Evolutionary conservation across 805 yeast genomes (phyloP).

Genomic region (Pichia occidentalis): DNA sequence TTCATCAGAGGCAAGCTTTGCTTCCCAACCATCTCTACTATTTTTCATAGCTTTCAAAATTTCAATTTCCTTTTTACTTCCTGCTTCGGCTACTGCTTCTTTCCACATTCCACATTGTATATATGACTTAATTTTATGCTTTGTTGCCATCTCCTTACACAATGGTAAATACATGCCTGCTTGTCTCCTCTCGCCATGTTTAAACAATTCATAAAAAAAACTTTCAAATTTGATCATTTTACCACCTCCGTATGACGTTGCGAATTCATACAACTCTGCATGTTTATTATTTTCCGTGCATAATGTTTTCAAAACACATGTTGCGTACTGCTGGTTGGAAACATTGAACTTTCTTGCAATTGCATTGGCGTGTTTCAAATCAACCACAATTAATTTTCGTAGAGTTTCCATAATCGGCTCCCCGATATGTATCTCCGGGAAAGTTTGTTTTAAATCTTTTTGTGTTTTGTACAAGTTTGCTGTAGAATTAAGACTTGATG

Average conservation of each 20-base stretch:
- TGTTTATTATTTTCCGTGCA: slow-evolving; percentile 48
- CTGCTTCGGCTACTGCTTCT: slow-evolving; percentile 12
- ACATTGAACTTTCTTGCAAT: slow-evolving; percentile 49
- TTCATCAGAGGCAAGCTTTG: slow-evolving; percentile 14
- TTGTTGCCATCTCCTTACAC: slow-evolving; percentile 39
- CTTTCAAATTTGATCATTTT: slow-evolving; percentile 65
- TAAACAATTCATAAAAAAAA: slow-evolving; percentile 48
- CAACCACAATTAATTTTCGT: slow-evolving; percentile 38
- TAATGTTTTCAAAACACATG: slow-evolving; percentile 42
- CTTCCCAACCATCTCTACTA: slow-evolving; percentile 5
- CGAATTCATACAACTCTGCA: slow-evolving; percentile 48
- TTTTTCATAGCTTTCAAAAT: slow-evolving; percentile 7
- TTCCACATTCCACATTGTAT: slow-evolving; percentile 10
- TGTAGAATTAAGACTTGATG: slow-evolving; percentile 39
- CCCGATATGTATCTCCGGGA: slow-evolving; percentile 2
- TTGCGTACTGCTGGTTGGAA: slow-evolving; percentile 50
- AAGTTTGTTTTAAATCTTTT: slow-evolving; percentile 26
- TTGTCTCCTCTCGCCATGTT: slow-evolving; percentile 48
- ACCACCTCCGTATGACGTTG: slow-evolving; percentile 42
- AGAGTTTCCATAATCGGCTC: slow-evolving; percentile 44
- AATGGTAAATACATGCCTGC: slow-evolving; percentile 55
- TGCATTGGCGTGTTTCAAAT: slow-evolving; percentile 42
- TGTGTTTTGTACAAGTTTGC: slow-evolving; percentile 36
- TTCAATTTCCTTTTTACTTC: slow-evolving; percentile 4
- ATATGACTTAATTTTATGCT: slow-evolving; percentile 13